Evolutionary conservation across 2,329 filamentous ascomycete genomes (phyloP), one percentile per base, ranked within the genome.

Genomic region (Diaporthe nobilis): DNA sequence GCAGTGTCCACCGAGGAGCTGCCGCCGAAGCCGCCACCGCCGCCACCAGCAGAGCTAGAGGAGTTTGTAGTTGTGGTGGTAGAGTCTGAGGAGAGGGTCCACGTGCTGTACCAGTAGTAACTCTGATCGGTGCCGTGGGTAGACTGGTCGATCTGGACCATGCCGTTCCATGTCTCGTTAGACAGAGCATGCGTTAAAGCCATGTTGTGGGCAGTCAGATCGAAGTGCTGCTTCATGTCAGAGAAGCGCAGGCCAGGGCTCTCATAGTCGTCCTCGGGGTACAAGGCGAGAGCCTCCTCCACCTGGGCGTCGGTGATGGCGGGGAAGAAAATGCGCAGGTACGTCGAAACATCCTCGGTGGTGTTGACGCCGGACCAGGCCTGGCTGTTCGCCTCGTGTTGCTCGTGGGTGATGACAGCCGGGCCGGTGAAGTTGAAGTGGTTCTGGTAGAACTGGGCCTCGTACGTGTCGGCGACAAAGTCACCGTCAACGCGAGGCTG

Each of bases 401-500:
- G 78, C 75, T 84, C 82, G 76, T 85, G 83, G 17, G 78, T 81
- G 72, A 84, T 83, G 25, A 84, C 81, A 1, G 82, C 60, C 3
- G 83, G 82, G 20, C 83, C 83, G 39, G 71, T 79, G 78, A 83
- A 85, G 77, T 83, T 84, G 79, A 84, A 84, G 49, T 79, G 80
- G 20, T 79, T 79, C 77, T 83, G 81, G 78, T 84, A 84, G 49
- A 84, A 78, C 73, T 82, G 80, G 4, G 82, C 80, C 77, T 84
- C 83, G 72, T 85, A 82, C 10, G 81, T 84, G 72, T 84, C 82
- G 12, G 81, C 80, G 60, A 84, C 75, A 65, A 84, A 80, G 76
- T 84, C 80, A 17, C 82, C 83, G 49, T 84, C 83, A 28, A 84
- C 82, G 17, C 83, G 81, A 25, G 83, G 83, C 77, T 84, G 83